phyloP scores from a whole-genome alignment of 441 rosid genomes.

The Erodium moschatum region DNA sequence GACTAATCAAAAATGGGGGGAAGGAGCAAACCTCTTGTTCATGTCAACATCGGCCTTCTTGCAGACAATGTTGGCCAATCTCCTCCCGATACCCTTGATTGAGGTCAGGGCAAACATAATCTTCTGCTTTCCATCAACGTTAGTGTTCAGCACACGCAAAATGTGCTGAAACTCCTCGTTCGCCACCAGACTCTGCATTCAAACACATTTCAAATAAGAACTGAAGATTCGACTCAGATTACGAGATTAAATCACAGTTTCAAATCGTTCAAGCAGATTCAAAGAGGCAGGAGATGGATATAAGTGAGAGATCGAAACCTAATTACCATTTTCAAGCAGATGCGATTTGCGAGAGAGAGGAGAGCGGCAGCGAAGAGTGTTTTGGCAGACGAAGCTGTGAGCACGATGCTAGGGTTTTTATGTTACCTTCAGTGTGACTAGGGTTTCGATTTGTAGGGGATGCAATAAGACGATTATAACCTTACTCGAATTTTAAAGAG shows the following conservation, averaged over 20 bases:
- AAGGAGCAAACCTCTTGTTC: constrained; percentile 57
- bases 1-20: background rate
- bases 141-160: constrained; percentile 79
- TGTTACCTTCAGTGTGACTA: background rate
- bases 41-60: constrained; percentile 88
- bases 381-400: background rate
- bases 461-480: constrained; percentile 5
- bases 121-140: constrained; percentile 84
- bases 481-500: background rate
- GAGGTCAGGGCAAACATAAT: constrained; percentile 88
- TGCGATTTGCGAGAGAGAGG: background rate
- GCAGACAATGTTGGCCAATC: constrained; percentile 81
- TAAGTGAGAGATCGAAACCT: background rate
- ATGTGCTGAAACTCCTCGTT: constrained; percentile 86
- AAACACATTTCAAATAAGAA: background rate
- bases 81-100: constrained; percentile 82
- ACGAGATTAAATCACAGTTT: too few relatives aligned
- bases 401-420: background rate
- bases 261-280: background rate
- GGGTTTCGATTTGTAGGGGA: background rate
- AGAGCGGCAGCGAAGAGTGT: background rate
- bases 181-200: constrained; percentile 59
- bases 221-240: background rate
- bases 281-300: background rate
- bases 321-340: constrained; percentile 7